phyloP scores from a whole-genome alignment of 805 yeast genomes.

The Myxozyma mucilagina region DNA sequence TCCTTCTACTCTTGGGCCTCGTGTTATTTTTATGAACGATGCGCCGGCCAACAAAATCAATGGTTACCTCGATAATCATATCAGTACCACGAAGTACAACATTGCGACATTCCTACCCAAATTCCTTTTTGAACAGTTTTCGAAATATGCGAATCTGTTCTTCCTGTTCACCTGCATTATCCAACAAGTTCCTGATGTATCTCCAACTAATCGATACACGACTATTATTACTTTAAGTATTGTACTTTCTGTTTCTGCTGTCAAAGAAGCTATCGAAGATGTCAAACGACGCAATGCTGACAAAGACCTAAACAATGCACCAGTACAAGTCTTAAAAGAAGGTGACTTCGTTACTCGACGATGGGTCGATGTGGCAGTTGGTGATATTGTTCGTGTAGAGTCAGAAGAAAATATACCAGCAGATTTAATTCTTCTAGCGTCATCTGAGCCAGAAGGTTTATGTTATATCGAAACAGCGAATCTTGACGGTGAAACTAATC shows the following conservation, averaged over 20 bases:
- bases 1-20: constrained; percentile 49
- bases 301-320: constrained; percentile 80
- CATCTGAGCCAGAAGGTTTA: constrained; percentile 97
- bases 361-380: constrained; percentile 89
- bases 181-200: constrained; percentile 95
- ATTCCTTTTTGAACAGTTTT: constrained; percentile 92
- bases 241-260: constrained; percentile 86
- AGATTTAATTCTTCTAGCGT: constrained; percentile 76
- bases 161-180: constrained; percentile 88
- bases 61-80: constrained; percentile 75
- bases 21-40: constrained; percentile 70
- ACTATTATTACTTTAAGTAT: constrained; percentile 87
- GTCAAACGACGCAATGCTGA: constrained; percentile 85
- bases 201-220: constrained; percentile 94
- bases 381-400: constrained; percentile 81
- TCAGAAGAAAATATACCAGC: constrained; percentile 95
- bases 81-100: constrained; percentile 94
- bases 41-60: constrained; percentile 53
- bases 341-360: constrained; percentile 66
- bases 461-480: constrained; percentile 98
- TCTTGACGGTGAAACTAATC: constrained; percentile 95
- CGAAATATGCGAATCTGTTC: constrained; percentile 93
- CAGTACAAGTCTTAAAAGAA: constrained; percentile 62
- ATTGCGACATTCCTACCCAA: constrained; percentile 91
- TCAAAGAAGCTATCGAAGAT: constrained; percentile 90